These are phyloP conservation scores for Babesia gibsoni DNA, from an alignment of 169 alveolate species.

Conservation along the genomic window DNA sequence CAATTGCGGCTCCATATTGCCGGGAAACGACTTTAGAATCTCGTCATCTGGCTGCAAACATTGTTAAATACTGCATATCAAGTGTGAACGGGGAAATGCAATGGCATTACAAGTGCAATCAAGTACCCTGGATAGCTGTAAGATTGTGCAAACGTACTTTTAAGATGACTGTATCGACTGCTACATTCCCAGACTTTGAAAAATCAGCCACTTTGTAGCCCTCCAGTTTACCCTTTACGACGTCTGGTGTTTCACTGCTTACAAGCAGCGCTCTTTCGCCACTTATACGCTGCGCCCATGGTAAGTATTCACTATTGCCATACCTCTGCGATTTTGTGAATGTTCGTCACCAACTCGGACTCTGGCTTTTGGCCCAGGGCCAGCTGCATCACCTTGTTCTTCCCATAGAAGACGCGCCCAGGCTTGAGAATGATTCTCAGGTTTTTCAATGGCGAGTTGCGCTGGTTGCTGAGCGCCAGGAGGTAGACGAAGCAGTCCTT, in stretches of 20 bases:
- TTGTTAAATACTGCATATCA: background rate
- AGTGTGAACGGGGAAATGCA: background rate
- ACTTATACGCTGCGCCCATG: conserved; percentile 2
- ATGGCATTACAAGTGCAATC: background rate
- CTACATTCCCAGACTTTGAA: conserved; percentile 44
- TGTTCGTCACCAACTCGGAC: conserved; percentile 44
- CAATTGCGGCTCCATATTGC: conserved; percentile 65
- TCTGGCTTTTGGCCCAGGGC: conserved; percentile 73
- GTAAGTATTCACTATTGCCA: background rate
- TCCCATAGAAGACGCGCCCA: conserved; percentile 69
- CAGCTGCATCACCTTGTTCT: conserved; percentile 73
- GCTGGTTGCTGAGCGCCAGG: conserved; percentile 63
- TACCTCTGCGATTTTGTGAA: conserved; percentile 68
- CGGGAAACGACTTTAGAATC: conserved; percentile 41
- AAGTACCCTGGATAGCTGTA: background rate
- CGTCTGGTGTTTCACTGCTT: conserved; percentile 48
- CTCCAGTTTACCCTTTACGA: conserved; percentile 39
- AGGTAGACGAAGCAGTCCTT: conserved; percentile 54
- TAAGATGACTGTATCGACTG: conserved; percentile 40
- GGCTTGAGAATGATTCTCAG: conserved; percentile 63
- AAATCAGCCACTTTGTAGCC: conserved; percentile 50
- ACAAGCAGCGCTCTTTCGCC: conserved; percentile 61
- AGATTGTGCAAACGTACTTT: conserved; percentile 51
- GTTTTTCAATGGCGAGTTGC: conserved; percentile 68
- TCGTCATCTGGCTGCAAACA: conserved; percentile 32